phyloP scores from a whole-genome alignment of 768 basidiomycete species.

The Rhodotorula paludigena region DNA sequence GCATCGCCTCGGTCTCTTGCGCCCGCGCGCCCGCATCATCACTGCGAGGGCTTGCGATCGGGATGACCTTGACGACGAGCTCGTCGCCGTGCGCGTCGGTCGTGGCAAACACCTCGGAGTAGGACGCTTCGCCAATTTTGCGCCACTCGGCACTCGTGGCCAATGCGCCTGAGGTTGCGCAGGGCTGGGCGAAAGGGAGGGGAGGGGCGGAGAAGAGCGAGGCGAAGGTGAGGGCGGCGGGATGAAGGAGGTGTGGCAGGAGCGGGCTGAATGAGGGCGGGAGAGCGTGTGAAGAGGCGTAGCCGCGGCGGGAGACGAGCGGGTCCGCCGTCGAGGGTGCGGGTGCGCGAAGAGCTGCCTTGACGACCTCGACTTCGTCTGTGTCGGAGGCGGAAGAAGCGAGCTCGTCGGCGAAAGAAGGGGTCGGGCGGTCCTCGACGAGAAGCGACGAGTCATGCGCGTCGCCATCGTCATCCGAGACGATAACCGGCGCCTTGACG shows the following conservation, averaged over 20 bases:
- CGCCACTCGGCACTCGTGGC: conserved; percentile 46
- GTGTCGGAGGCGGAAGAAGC: not conserved
- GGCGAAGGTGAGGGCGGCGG: conserved; percentile 32
- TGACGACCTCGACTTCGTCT: not conserved
- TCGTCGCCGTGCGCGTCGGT: conserved; percentile 51
- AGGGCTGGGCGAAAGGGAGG: not conserved
- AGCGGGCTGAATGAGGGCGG: conserved; percentile 4
- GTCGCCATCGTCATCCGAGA: not conserved
- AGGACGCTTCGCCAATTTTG: conserved; percentile 95
- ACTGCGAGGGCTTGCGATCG: conserved; percentile 55
- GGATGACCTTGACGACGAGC: conserved; percentile 85
- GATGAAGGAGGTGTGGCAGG: not conserved
- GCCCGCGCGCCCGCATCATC: conserved; percentile 16
- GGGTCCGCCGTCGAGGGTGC: not conserved
- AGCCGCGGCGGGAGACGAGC: no score
- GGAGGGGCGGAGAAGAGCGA: conserved; percentile 32
- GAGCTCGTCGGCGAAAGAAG: not conserved
- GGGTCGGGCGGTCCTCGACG: not conserved
- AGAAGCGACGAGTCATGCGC: not conserved
- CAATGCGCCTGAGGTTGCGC: no score
- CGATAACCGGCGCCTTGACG: not conserved
- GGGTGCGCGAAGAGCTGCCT: not conserved
- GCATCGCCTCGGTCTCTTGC: conserved; percentile 55
- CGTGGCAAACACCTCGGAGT: conserved; percentile 90
- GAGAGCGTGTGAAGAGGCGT: not conserved